phyloP scores from a whole-genome alignment of 306 rosid species.

The Quillaja saponaria region DNA sequence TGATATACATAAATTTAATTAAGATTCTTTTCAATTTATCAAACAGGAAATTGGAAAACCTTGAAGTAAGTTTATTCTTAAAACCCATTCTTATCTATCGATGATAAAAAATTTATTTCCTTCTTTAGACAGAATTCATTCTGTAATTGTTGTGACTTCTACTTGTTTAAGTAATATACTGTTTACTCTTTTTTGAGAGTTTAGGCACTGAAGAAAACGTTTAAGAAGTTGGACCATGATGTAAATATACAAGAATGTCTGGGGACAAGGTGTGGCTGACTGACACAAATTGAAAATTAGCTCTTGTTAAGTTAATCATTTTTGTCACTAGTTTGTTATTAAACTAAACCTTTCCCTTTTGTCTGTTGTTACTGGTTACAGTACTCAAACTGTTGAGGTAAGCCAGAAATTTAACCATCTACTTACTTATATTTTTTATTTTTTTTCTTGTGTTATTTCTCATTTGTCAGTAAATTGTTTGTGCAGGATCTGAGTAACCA shows the following conservation, averaged over 20 bases:
- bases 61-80: slow-evolving; percentile 60
- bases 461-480: slow-evolving; percentile 5
- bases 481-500: slow-evolving; percentile 63
- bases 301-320: neutral
- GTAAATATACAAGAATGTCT: slow-evolving; percentile 68
- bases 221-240: slow-evolving; percentile 80
- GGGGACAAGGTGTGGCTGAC: slow-evolving; percentile 57
- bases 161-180: neutral
- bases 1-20: neutral
- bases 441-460: slow-evolving; percentile 4
- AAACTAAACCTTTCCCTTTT: slow-evolving; percentile 11
- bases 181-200: slow-evolving; percentile 40
- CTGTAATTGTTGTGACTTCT: neutral
- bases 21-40: slow-evolving; percentile 27
- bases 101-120: slow-evolving; percentile 1
- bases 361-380: slow-evolving; percentile 41
- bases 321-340: neutral
- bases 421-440: slow-evolving; percentile 1
- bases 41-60: slow-evolving; percentile 85
- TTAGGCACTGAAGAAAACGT: slow-evolving; percentile 78
- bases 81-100: slow-evolving; percentile 8
- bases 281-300: slow-evolving; percentile 2
- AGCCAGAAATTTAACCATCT: slow-evolving; percentile 5
- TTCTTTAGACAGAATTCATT: neutral
- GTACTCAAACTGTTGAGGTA: slow-evolving; percentile 81